Evolutionary conservation across 345 rosid species (phyloP).

Genomic region (Angophora floribunda): DNA sequence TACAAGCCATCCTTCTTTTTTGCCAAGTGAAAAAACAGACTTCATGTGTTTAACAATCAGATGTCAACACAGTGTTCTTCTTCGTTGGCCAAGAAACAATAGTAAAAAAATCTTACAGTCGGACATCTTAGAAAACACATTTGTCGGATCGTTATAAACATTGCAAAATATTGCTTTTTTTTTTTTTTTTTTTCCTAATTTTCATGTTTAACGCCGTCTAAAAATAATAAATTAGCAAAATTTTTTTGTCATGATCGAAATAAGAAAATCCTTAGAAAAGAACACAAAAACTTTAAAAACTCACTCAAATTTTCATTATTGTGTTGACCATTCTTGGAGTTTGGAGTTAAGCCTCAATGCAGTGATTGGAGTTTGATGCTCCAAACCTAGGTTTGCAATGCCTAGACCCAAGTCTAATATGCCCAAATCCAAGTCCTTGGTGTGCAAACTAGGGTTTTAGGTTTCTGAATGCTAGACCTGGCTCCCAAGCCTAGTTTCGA

Average conservation of each 20-base stretch:
- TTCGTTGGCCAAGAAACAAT: neutral
- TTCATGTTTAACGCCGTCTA: neutral
- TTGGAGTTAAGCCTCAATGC: neutral
- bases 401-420: neutral
- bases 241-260: neutral
- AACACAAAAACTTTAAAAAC: neutral
- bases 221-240: neutral
- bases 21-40: neutral
- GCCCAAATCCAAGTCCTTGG: neutral
- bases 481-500: neutral
- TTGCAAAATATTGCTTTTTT: neutral
- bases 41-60: neutral
- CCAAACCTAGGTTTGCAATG: neutral
- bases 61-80: neutral
- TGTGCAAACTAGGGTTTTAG: neutral
- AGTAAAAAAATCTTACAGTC: neutral
- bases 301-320: too few species aligned
- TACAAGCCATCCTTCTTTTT: neutral
- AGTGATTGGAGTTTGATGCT: neutral
- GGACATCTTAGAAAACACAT: neutral
- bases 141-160: neutral
- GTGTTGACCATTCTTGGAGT: neutral
- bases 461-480: too few species aligned
- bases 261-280: neutral
- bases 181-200: rapidly evolving